These are phyloP conservation scores for Calcarisporium arbuscula DNA, from an alignment of 2,329 filamentous ascomycete species.

Conservation along the genomic window DNA sequence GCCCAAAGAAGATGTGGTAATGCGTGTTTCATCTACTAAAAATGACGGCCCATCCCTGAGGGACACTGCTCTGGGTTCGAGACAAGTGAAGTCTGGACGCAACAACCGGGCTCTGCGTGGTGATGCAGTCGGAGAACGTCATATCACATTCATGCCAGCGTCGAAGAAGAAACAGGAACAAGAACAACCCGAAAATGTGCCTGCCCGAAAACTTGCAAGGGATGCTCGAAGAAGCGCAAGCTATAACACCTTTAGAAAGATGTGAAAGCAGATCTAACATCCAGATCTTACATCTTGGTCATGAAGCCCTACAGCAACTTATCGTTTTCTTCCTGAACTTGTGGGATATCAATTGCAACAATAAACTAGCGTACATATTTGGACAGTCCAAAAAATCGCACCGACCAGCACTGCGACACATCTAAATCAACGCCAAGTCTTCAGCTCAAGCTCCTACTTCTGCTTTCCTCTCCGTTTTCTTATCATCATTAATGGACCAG, in stretches of 20 bases:
- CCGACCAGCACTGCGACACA: conserved; percentile 1
- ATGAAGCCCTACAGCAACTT: too few relatives aligned
- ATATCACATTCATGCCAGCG: conserved; percentile 67
- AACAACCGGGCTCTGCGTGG: conserved; percentile 36
- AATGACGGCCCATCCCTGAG: conserved; percentile 49
- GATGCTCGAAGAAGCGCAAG: conserved; percentile 63
- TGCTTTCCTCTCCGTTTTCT: too few relatives aligned
- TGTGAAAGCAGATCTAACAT: too few relatives aligned
- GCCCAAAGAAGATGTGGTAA: conserved; percentile 38
- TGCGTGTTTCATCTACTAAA: conserved; percentile 66
- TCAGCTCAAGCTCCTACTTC: conserved; percentile 18
- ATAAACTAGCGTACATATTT: too few relatives aligned
- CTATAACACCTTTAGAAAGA: conserved; percentile 65
- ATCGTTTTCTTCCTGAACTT: too few relatives aligned
- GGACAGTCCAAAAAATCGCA: conserved; percentile 12
- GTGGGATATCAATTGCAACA: too few relatives aligned
- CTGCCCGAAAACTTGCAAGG: conserved; percentile 24
- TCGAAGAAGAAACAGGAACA: conserved; percentile 42
- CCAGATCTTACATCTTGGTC: too few relatives aligned
- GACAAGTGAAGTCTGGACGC: conserved; percentile 44
- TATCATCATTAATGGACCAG: too few relatives aligned
- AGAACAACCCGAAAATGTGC: conserved; percentile 22
- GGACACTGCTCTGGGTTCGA: conserved; percentile 52
- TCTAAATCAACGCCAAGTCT: conserved; percentile 8
- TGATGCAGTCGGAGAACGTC: conserved; percentile 55